Percentiles rank a stretch among this genome's conserved stretches.
Conservation (phyloP, 2,329 filamentous ascomycete species). For the Colletotrichum higginsianum region DNA sequence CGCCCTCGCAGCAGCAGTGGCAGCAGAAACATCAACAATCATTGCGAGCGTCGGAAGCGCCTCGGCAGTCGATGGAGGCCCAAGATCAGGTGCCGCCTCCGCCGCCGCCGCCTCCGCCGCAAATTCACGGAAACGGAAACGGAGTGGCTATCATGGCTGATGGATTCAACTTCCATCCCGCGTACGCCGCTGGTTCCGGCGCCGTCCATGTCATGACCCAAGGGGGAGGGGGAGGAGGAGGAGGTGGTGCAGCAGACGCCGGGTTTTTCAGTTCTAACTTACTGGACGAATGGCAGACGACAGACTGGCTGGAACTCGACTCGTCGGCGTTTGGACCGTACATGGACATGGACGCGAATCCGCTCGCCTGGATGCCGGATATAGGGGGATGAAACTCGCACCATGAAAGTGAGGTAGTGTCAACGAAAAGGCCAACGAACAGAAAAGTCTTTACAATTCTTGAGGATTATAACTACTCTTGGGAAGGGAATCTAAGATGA, state of each 20-base stretch:
- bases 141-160: background rate
- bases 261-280: constrained; percentile 25
- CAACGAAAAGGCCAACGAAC: no score
- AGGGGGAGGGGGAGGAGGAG: background rate
- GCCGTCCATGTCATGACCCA: constrained; percentile 28
- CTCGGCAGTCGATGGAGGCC: background rate
- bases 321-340: constrained; percentile 45
- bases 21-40: background rate
- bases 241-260: background rate
- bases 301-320: constrained; percentile 50
- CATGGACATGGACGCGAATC: constrained; percentile 38
- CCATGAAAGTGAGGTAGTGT: background rate
- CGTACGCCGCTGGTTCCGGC: constrained; percentile 17
- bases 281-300: constrained; percentile 49
- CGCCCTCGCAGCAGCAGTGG: background rate
- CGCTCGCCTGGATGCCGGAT: constrained; percentile 38
- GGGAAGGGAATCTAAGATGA: background rate
- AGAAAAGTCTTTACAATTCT: background rate
- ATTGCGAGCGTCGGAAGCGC: background rate
- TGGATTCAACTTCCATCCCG: constrained; percentile 20
- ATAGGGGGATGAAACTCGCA: constrained; percentile 17
- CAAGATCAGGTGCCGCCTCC: background rate
- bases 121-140: constrained; percentile 6
- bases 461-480: no score
- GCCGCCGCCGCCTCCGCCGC: background rate